Conservation (phyloP, 257 asterid genomes). For the Henckelia pumila region DNA sequence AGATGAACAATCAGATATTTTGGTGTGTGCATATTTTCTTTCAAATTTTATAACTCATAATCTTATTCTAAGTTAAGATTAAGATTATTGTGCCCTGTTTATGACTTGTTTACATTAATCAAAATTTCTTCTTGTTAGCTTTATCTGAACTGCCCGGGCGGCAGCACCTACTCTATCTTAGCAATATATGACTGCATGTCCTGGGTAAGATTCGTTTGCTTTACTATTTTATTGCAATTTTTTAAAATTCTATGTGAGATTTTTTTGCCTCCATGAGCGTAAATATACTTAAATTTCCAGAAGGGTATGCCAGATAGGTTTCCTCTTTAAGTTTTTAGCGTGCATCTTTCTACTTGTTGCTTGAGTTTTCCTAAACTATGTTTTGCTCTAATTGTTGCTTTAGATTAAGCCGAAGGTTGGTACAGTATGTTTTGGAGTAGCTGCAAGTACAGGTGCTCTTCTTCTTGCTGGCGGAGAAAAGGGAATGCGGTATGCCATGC, state of each 20-base stretch:
- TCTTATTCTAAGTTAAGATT: conserved; percentile 13
- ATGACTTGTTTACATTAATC: conserved; percentile 17
- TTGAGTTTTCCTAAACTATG: conserved; percentile 9
- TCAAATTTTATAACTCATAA: conserved; percentile 1
- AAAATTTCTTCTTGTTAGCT: conserved; percentile 43
- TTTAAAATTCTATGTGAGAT: conserved; percentile 11
- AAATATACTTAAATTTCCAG: conserved; percentile 17
- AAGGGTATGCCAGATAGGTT: conserved; percentile 19
- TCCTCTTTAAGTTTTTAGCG: background rate
- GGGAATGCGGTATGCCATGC: conserved; percentile 99
- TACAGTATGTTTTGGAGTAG: conserved; percentile 91
- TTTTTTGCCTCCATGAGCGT: conserved; percentile 17
- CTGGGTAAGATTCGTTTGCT: conserved; percentile 59
- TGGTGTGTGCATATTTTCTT: conserved; percentile 45
- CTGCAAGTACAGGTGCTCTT: conserved; percentile 93
- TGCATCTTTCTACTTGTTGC: conserved; percentile 19
- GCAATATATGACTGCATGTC: conserved; percentile 99
- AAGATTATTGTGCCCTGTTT: too few species aligned
- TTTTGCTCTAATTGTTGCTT: conserved; percentile 18
- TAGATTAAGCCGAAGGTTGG: conserved; percentile 99
- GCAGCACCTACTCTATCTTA: conserved; percentile 80
- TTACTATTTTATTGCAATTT: conserved; percentile 11
- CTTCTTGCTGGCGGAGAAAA: conserved; percentile 98
- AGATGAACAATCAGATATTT: conserved; percentile 87
- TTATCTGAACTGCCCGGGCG: conserved; percentile 95